Evolutionary conservation across 192 early-diverging fungal species (phyloP).

Genomic region (Chytriomyces sp.): DNA sequence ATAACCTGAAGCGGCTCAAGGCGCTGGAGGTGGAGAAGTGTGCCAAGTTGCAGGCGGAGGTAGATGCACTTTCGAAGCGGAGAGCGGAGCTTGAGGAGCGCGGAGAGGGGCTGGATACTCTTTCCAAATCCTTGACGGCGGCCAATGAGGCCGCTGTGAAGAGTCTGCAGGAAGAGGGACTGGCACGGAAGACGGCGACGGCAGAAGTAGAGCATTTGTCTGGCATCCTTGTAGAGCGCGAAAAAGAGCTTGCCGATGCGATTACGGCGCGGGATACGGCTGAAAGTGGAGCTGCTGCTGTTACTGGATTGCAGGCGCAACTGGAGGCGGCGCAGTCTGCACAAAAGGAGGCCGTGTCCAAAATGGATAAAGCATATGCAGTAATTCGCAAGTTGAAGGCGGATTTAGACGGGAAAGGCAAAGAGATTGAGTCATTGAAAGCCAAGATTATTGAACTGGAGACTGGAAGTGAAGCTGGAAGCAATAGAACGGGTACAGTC

Average conservation of each 20-base stretch:
- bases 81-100: slow-evolving; percentile 23
- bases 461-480: too few species aligned
- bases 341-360: slow-evolving; percentile 15
- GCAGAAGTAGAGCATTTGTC: slow-evolving; percentile 11
- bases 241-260: not conserved
- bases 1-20: slow-evolving; percentile 15
- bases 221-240: not conserved
- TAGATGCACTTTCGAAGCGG: slow-evolving; percentile 12
- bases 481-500: too few species aligned
- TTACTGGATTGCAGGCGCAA: not conserved
- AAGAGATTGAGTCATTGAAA: not conserved
- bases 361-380: slow-evolving; percentile 26
- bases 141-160: slow-evolving; percentile 6
- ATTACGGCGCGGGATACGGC: not conserved
- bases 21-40: slow-evolving; percentile 18
- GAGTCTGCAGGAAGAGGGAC: slow-evolving; percentile 3
- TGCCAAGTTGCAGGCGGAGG: slow-evolving; percentile 12
- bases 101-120: slow-evolving; percentile 15
- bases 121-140: not conserved
- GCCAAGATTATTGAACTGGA: not conserved
- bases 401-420: not conserved
- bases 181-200: not conserved
- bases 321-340: slow-evolving; percentile 1
- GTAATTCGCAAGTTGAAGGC: slow-evolving; percentile 16
- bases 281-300: not conserved